A percentile compares a stretch with the other conserved stretches of the same genome.
Evolutionary conservation across 495 filamentous ascomycete species (phyloP).

Genomic region (Penicillium odoratum): DNA sequence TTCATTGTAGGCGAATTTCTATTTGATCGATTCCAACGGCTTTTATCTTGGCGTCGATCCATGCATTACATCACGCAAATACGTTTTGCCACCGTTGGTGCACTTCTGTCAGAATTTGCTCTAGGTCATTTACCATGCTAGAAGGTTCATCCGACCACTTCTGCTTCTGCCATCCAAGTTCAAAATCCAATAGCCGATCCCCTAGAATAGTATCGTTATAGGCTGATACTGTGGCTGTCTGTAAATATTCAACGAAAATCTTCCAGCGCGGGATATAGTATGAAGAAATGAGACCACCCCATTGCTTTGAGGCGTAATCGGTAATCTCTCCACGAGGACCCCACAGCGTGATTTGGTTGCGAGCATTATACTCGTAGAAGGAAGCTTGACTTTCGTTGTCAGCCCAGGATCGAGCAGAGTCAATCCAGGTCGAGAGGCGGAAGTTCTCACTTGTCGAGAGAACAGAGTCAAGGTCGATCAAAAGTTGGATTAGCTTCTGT

Average conservation of each 20-base stretch:
- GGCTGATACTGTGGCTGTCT: conserved; percentile 23
- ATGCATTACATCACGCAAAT: conserved; percentile 15
- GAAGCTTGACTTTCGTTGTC: conserved; percentile 25
- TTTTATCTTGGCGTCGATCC: not conserved
- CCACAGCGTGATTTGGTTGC: conserved; percentile 57
- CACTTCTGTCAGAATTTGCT: conserved; percentile 22
- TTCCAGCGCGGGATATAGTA: conserved; percentile 53
- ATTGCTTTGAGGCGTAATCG: conserved; percentile 53
- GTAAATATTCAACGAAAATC: conserved; percentile 47
- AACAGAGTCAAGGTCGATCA: conserved; percentile 43
- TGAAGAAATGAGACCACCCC: conserved; percentile 47
- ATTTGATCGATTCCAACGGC: not conserved
- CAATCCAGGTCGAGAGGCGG: conserved; percentile 45
- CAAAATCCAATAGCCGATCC: conserved; percentile 34
- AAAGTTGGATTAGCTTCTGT: conserved; percentile 30
- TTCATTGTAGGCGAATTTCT: not conserved
- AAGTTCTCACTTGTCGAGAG: conserved; percentile 48
- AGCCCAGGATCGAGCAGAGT: conserved; percentile 38
- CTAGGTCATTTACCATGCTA: conserved; percentile 12
- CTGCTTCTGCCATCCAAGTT: conserved; percentile 40
- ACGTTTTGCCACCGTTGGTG: conserved; percentile 22
- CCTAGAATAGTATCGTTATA: conserved; percentile 38
- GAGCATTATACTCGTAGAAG: conserved; percentile 52
- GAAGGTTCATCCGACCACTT: conserved; percentile 22
- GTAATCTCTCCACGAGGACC: conserved; percentile 50